Base-by-base conservation (phyloP, 352 stramenopile species). In the Phytophthora agathidicida region DNA sequence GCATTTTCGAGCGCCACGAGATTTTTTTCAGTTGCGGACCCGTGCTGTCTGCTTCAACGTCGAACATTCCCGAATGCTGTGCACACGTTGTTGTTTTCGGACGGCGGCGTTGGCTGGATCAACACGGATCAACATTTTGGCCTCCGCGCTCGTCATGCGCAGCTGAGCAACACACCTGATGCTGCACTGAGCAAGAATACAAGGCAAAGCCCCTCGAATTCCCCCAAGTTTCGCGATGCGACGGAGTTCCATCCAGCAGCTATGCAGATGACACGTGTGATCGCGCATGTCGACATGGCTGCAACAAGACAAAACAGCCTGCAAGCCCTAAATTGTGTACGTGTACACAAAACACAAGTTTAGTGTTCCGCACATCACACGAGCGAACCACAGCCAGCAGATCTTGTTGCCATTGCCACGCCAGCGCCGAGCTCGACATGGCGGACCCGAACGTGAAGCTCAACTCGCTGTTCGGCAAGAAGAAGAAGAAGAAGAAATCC, bases 401-500 rank as follows among this genome's bases (percentile, higher is more conserved):
- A 62, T 61, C 45, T 67, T 51, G 16, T 50, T 17, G 24, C 19
- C 28, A 43, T 47, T 41, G 17, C 17, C 22, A 39, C 16, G 35
- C 35, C 45, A 31, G 14, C n/a, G 20, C 30, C 4, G 5, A 10
- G 5, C 35, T 37, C 23, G 27, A 50, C 28, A 81, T 79, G 58
- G 64, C 63, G 38, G 49, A 79, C 51, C 62, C 84, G 57, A 87
- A 75, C 71, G 68, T 70, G 28, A 93, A 93, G 73, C 79, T 93
- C 56, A 89, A 83, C 68, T 91, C 80, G 54, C 66, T 93, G 47
- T 93, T 93, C 60, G 85, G 85, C 68, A 91, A 91, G 76, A 89
- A 88, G 71, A 93, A 93, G 77, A 93, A 93, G 77, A 93, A 91
- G 48, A 80, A 77, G 28, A 90, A 89, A 71, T 84, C 72, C 41